Percentiles rank a stretch among this genome's conserved stretches.
Conservation (phyloP, 2,329 filamentous ascomycete genomes). For the Pseudopithomyces maydicus region DNA sequence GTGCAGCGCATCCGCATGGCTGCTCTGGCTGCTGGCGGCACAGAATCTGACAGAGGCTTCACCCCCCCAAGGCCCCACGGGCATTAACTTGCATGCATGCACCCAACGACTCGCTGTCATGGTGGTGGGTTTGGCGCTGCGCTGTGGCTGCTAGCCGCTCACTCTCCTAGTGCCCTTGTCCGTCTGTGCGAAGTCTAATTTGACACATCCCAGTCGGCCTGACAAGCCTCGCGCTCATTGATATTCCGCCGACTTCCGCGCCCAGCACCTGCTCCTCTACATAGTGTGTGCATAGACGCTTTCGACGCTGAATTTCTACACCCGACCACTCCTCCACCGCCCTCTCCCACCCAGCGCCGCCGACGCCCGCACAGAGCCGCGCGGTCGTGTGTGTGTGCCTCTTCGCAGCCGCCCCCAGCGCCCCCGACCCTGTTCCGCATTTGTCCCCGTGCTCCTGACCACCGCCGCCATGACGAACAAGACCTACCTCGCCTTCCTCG, state of each 20-base stretch:
- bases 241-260: slow-evolving; percentile 31
- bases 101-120: background rate
- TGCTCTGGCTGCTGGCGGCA: too few species aligned
- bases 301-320: background rate
- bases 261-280: slow-evolving; percentile 10
- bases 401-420: background rate
- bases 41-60: background rate
- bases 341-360: slow-evolving; percentile 7
- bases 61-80: background rate
- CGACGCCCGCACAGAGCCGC: background rate
- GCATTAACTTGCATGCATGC: background rate
- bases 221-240: slow-evolving; percentile 40
- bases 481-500: slow-evolving; percentile 42
- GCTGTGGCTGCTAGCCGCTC: background rate
- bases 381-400: background rate
- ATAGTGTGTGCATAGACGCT: background rate
- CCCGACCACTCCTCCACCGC: slow-evolving; percentile 16
- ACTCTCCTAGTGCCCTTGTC: background rate
- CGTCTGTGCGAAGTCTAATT: slow-evolving; percentile 22
- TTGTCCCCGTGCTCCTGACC: slow-evolving; percentile 5
- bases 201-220: slow-evolving; percentile 21
- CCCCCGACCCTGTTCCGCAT: background rate
- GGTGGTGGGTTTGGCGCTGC: background rate
- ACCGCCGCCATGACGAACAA: slow-evolving; percentile 37
- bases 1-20: background rate